Conservation (phyloP, 2,329 filamentous ascomycete species). For the Aquanectria penicillioides region DNA sequence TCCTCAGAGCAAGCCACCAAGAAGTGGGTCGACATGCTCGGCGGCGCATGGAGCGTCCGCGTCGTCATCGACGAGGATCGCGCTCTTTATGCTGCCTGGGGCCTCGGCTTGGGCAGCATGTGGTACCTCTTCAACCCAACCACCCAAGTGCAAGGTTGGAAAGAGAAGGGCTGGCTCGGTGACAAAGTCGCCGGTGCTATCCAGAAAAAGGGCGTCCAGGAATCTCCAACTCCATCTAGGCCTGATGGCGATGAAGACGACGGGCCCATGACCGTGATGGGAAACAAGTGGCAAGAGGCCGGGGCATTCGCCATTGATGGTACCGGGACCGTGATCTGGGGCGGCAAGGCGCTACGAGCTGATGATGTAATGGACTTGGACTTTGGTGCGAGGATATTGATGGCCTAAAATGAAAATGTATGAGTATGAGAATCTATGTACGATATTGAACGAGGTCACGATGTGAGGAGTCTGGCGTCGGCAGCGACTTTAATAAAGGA, state of each 20-base stretch:
- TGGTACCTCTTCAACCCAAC: constrained; percentile 65
- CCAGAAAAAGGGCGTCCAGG: constrained; percentile 47
- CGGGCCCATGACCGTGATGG: constrained; percentile 57
- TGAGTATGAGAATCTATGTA: neutral
- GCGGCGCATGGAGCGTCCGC: constrained; percentile 66
- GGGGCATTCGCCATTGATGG: constrained; percentile 63
- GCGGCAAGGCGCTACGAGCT: constrained; percentile 56
- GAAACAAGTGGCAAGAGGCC: constrained; percentile 67
- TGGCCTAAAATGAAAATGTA: constrained; percentile 31
- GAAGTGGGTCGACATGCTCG: constrained; percentile 67
- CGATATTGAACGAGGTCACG: neutral
- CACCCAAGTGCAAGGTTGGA: constrained; percentile 62
- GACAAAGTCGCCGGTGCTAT: constrained; percentile 60
- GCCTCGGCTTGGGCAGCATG: constrained; percentile 60
- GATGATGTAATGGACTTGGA: constrained; percentile 67
- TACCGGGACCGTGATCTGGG: constrained; percentile 61
- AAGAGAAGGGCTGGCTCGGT: constrained; percentile 65
- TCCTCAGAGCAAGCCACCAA: constrained; percentile 64
- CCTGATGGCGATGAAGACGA: constrained; percentile 41
- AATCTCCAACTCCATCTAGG: constrained; percentile 18
- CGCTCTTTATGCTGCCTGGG: constrained; percentile 68
- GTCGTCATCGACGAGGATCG: constrained; percentile 66
- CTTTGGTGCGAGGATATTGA: constrained; percentile 51
- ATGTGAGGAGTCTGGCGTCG: constrained; percentile 11
- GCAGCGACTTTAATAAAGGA: neutral